Evolutionary conservation across 1,139 yeast species (phyloP), one percentile per base, ranked within the genome.

Genomic region (Pichia cactophila): DNA sequence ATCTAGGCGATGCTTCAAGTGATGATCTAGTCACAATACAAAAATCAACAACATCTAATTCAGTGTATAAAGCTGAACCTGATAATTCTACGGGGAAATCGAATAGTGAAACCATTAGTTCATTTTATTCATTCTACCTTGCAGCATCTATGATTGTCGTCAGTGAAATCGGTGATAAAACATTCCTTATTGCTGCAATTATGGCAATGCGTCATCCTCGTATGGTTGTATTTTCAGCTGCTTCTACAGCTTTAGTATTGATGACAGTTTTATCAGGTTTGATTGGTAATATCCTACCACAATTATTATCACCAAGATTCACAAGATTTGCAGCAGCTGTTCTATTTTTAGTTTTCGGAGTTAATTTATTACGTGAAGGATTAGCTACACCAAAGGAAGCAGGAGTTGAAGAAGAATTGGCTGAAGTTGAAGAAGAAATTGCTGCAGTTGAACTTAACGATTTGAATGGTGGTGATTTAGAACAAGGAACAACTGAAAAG

Each of bases 171-270:
- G 98, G 98, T 50, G 99, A 92, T 68, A 94, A 92, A 70, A 92
- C 99, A 0, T 92, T 92, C 63, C 75, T 92, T 58, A 89, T 94
- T 59, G 97, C 98, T 31, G 97, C 97, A 2, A 75, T 92, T 57
- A 89, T 92, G 97, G 96, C 98, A 36, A 92, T 94, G 98, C 85
- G 87, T 64, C 84, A 89, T 68, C 79, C 90, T 26, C 75, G 95
- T 62, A 61, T 78, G 59, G 75, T 88, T 44, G 98, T 92, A 17
- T 90, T 92, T 63, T 74, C 89, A 11, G 82, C 97, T 4, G 95
- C 96, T 2, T 86, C 88, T 56, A 65, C 84, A n/a, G 89, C 98
- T 3, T 74, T 92, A 59, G 88, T 80, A 6, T 69, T 92, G 44
- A 92, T 92, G 98, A 89, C 98, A 0, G 73, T 92, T 11, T 74